Evolutionary conservation across 2,329 filamentous ascomycete species (phyloP), one percentile per base, ranked within the genome.

Genomic region (Pseudogymnoascus sp.): DNA sequence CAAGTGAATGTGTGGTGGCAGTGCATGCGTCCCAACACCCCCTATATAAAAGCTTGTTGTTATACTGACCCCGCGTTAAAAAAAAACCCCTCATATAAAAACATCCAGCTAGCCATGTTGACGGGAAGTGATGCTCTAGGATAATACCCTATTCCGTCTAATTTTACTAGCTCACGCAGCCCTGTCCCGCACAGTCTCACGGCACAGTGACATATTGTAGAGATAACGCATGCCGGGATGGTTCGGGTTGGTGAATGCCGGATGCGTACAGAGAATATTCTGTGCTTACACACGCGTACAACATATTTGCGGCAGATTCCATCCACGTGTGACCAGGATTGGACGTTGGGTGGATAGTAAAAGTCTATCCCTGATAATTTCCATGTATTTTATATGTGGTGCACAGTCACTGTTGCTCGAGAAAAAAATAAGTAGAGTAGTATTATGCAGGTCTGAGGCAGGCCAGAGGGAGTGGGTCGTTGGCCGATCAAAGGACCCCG

Each of bases 361-460:
- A 56, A 21, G 29, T 56, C 50, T 33, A 56, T 56, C 50, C 50
- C 33, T 56, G 50, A 21, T 33, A 33, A 33, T 56, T 56, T 56
- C 10, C 29, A 33, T 19, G 50, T 33, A 56, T 56, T 56, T 33
- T 56, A 29, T 16, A 56, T 33, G 50, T 33, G 33, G 50, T 33
- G 50, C 50, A 56, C 50, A 33, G 50, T 56, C n/a, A 33, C 6
- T 33, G 50, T 56, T 14, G 16, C n/a, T 53, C 26, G n/a, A 33
- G 21, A 26, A 19, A 56, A 33, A 33, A 19, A 16, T 33, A 56
- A 31, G 47, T 53, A 53, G 47, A 53, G 47, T 50, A 26, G 44
- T n/a, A 50, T 50, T 47, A 56, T 56, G 50, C 50, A 56, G 50
- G 50, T 56, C 50, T 56, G 29, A 33, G 50, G 50, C n/a, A n/a